Evolutionary conservation across 2,329 filamentous ascomycete species (phyloP), one percentile per base, ranked within the genome.

Genomic region (Aureobasidium mangrovei): DNA sequence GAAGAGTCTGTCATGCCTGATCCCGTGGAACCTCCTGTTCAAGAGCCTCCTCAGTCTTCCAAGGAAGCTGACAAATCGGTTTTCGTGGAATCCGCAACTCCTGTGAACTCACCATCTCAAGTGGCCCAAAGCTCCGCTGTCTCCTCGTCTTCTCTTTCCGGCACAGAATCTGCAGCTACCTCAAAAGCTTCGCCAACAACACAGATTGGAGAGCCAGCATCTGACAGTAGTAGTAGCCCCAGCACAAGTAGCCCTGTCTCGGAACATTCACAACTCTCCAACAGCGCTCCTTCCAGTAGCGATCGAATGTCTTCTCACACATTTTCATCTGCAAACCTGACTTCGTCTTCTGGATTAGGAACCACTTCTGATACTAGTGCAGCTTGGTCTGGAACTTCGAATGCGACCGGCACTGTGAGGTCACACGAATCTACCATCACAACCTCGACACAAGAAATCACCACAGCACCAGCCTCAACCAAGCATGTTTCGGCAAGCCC

Each of bases 1-100:
- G 75, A 80, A 32, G 70, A 73, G 41, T 74, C 77, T 42, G 36
- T 54, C 24, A 51, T 41, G 31, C 46, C 55, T 26, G 53, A 49
- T 40, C 49, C 49, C 9, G 53, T 45, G 7, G 36, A 35, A 18
- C 29, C 43, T 29, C n/a, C 45, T 32, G 39, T 33, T 32, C 57
- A 56, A 26, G 53, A 59, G 32, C 43, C 48, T 24, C 32, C 48
- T 32, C 47, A 51, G 8, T 28, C 38, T 9, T 59, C 55, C 7
- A 40, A 51, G 7, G 55, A 43, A 7, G 55, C 57, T 7, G 57
- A 59, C 36, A 56, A 57, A 31, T 56, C 57, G 31, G 27, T 47
- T 2, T 35, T 18, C 2, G 35, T 32, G 12, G 54, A 54, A 26
- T 54, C 53, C 42, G 36, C 9, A 4, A 32, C 29, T 3, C 43